These are phyloP conservation scores for Boletus subcaerulescens DNA, from an alignment of 768 basidiomycete species.

Conservation along the genomic window DNA sequence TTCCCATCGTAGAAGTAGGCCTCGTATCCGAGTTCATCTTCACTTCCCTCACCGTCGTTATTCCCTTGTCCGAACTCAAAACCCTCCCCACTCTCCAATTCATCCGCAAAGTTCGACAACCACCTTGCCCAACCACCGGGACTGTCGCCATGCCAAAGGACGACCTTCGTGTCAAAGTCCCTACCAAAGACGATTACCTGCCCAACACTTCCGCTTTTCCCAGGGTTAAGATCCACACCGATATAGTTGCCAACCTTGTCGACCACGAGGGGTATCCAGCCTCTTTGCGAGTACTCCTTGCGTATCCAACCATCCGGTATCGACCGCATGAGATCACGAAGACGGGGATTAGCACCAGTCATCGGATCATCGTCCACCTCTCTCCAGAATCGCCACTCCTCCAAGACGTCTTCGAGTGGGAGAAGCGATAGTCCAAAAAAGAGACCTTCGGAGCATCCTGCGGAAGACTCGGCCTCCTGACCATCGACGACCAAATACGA, in stretches of 20 bases:
- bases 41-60: constrained; percentile 67
- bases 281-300: constrained; percentile 85
- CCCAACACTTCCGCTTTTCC: constrained; percentile 66
- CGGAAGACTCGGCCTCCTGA: constrained; percentile 88
- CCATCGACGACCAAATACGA: constrained; percentile 88
- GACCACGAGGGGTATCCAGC: constrained; percentile 94
- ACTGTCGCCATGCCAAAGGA: constrained; percentile 90
- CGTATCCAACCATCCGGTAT: constrained; percentile 90
- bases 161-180: constrained; percentile 97
- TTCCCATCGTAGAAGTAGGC: constrained; percentile 82
- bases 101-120: constrained; percentile 88
- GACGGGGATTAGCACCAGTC: constrained; percentile 73
- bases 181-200: constrained; percentile 99
- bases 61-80: constrained; percentile 67
- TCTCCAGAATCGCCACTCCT: constrained; percentile 97
- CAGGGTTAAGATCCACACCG: constrained; percentile 92
- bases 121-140: constrained; percentile 92
- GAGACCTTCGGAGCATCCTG: constrained; percentile 85
- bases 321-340: constrained; percentile 79
- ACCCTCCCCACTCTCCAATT: constrained; percentile 86
- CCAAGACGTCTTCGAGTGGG: constrained; percentile 87
- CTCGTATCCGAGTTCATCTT: constrained; percentile 84
- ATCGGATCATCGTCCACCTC: constrained; percentile 86
- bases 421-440: constrained; percentile 95
- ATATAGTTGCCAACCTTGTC: constrained; percentile 97